A percentile compares a stretch with the other conserved stretches of the same genome.
phyloP scores from a whole-genome alignment of 225 moss, liverwort and hornwort genomes.

The Rhytidiadelphus loreus region DNA sequence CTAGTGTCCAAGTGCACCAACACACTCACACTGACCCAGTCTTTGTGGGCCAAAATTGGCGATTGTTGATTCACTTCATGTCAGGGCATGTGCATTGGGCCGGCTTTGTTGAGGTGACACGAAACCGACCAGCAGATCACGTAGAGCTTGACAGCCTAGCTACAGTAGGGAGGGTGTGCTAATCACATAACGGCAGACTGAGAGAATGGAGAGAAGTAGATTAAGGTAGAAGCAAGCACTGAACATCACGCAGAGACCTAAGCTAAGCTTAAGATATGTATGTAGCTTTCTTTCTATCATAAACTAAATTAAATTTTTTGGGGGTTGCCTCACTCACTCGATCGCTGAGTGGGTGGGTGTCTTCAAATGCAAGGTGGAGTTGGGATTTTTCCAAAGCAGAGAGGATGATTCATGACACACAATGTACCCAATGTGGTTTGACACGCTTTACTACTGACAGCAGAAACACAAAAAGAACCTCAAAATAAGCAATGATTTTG shows the following conservation, averaged over 20 bases:
- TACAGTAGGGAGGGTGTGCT: no score
- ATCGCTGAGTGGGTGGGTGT: background rate
- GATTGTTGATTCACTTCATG: background rate
- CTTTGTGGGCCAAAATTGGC: background rate
- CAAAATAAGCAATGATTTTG: background rate
- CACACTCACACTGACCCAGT: background rate
- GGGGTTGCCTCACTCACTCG: background rate
- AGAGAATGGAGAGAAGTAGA: background rate
- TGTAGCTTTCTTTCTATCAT: background rate
- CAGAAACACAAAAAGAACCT: background rate
- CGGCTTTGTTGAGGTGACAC: background rate
- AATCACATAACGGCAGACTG: constrained; percentile 5
- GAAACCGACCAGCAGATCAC: background rate
- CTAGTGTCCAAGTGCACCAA: background rate
- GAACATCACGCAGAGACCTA: background rate
- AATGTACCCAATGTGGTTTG: no score
- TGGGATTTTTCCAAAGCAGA: background rate
- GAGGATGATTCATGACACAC: background rate
- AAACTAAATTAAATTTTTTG: no score
- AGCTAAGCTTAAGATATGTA: no score
- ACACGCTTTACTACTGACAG: background rate
- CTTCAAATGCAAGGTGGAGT: background rate
- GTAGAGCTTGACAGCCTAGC: constrained; percentile 1
- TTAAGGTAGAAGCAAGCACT: background rate
- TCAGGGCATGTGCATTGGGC: constrained; percentile 7